Percentiles rank a stretch among this genome's conserved stretches.
Conservation (phyloP, 2,329 filamentous ascomycete genomes). For the Ramichloridium luteum region DNA sequence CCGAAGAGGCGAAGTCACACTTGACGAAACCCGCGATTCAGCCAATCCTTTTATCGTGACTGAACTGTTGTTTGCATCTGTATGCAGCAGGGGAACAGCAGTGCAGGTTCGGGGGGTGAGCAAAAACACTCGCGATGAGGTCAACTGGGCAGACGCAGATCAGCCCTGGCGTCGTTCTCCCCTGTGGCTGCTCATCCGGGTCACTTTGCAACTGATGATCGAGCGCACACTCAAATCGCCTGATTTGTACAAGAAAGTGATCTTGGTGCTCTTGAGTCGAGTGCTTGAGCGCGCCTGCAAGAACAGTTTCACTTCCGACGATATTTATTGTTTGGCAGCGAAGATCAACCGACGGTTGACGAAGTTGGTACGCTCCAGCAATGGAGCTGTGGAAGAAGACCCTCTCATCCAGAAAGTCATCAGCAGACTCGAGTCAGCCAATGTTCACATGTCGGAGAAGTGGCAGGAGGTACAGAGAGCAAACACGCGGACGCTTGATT, state of each 20-base stretch:
- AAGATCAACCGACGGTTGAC: slow-evolving; percentile 17
- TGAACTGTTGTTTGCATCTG: slow-evolving; percentile 46
- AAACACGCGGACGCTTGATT: neutral
- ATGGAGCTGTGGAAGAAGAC: slow-evolving; percentile 2
- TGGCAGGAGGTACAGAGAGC: slow-evolving; percentile 7
- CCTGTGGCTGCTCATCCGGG: slow-evolving; percentile 50
- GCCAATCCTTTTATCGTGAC: slow-evolving; percentile 45
- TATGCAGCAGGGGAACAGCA: slow-evolving; percentile 42
- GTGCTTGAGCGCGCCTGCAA: slow-evolving; percentile 22
- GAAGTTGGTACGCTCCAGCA: slow-evolving; percentile 11
- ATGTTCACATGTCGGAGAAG: neutral
- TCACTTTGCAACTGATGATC: slow-evolving; percentile 44
- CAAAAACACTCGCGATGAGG: slow-evolving; percentile 54
- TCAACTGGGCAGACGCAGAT: slow-evolving; percentile 34
- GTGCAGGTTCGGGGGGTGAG: slow-evolving; percentile 29
- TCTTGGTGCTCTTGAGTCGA: slow-evolving; percentile 41
- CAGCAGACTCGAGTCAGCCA: neutral
- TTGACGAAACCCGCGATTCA: slow-evolving; percentile 47
- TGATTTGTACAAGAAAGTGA: slow-evolving; percentile 15
- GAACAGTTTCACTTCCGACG: slow-evolving; percentile 3
- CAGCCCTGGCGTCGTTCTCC: slow-evolving; percentile 52
- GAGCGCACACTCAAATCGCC: slow-evolving; percentile 18
- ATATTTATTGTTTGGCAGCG: slow-evolving; percentile 13
- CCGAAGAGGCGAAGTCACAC: slow-evolving; percentile 38
- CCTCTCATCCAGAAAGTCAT: neutral